Evolutionary conservation across 108 stramenopile species (phyloP).

Genomic region (Cyclotella choctawhatcheeana): DNA sequence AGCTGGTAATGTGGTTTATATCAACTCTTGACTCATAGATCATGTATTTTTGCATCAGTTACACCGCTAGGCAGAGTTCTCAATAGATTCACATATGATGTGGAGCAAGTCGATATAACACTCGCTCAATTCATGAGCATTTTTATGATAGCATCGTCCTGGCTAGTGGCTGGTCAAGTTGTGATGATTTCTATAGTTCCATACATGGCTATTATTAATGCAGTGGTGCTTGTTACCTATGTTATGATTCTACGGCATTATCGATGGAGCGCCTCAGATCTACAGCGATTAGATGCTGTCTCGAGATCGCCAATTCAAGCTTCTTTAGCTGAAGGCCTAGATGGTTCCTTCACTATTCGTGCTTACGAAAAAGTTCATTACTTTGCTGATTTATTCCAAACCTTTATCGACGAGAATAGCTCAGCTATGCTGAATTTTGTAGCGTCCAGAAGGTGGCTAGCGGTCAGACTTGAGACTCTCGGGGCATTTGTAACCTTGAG

Average conservation of each 20-base stretch:
- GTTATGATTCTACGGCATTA: constrained; percentile 5
- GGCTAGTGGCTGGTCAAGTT: constrained; percentile 21
- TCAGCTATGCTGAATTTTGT: constrained; percentile 70
- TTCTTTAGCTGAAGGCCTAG: constrained; percentile 65
- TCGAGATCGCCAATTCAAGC: constrained; percentile 70
- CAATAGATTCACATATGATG: constrained; percentile 80
- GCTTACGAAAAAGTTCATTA: constrained; percentile 50
- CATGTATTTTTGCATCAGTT: no score
- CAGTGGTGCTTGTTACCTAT: constrained; percentile 15
- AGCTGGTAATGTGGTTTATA: no score
- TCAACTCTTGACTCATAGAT: no score
- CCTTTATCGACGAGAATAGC: constrained; percentile 47
- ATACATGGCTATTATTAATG: constrained; percentile 14
- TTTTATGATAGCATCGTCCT: constrained; percentile 17
- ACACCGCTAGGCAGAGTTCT: constrained; percentile 91
- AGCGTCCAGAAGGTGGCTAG: constrained; percentile 74
- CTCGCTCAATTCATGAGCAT: constrained; percentile 61
- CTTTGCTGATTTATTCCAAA: constrained; percentile 53
- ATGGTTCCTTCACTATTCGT: constrained; percentile 67
- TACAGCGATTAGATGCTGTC: constrained; percentile 73
- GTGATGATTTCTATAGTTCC: constrained; percentile 21
- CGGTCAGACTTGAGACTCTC: constrained; percentile 73
- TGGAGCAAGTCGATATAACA: constrained; percentile 30
- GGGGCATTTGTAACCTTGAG: constrained; percentile 60
- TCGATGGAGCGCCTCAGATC: constrained; percentile 60